Conservation (phyloP, 805 yeast genomes). For the Pichia cabralensis region DNA sequence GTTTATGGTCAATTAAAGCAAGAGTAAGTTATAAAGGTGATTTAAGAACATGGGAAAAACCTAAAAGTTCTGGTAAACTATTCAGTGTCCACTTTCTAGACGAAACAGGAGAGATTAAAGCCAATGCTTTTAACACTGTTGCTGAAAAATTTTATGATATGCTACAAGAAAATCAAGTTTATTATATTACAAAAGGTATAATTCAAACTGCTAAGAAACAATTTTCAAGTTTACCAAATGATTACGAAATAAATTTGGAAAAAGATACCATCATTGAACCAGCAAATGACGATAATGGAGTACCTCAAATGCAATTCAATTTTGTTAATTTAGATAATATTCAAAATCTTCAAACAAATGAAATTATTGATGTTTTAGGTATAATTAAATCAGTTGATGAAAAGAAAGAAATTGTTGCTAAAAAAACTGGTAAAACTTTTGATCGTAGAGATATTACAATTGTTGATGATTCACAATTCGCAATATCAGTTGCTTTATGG, state of each 20-base stretch:
- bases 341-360: constrained; percentile 57
- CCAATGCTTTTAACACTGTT: constrained; percentile 84
- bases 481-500: constrained; percentile 82
- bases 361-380: constrained; percentile 80
- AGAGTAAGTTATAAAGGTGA: constrained; percentile 85
- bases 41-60: constrained; percentile 78
- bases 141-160: constrained; percentile 71
- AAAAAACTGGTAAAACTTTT: constrained; percentile 80
- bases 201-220: constrained; percentile 78
- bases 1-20: constrained; percentile 86
- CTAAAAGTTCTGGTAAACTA: constrained; percentile 80
- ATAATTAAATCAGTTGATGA: constrained; percentile 71
- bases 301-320: constrained; percentile 72
- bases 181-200: constrained; percentile 72
- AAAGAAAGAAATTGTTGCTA: constrained; percentile 69
- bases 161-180: constrained; percentile 83
- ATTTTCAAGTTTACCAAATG: constrained; percentile 75
- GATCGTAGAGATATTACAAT: constrained; percentile 83
- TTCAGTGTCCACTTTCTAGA: constrained; percentile 84
- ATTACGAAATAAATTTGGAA: constrained; percentile 78
- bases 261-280: constrained; percentile 69
- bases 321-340: constrained; percentile 63
- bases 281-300: constrained; percentile 45
- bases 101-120: constrained; percentile 92
- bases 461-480: constrained; percentile 76